Percentiles rank a stretch among this genome's conserved stretches.
Evolutionary conservation across 108 stramenopile genomes (phyloP).

Genomic region (Aurantiochytrium sp.): DNA sequence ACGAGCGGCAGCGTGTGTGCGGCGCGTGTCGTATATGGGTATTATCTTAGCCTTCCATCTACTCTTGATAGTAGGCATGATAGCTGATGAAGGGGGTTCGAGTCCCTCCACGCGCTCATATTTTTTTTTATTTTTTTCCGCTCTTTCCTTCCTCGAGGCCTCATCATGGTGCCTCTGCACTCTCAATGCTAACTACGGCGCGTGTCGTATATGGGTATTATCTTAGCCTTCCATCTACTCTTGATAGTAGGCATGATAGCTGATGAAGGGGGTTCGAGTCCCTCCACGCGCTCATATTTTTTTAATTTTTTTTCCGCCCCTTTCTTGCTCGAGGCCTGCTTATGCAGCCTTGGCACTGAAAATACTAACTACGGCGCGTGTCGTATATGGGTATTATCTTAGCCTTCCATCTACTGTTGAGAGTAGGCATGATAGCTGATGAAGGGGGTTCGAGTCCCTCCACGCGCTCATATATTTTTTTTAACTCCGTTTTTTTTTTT

Average conservation of each 20-base stretch:
- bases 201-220: neutral
- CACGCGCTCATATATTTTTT: neutral
- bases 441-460: constrained; percentile 8
- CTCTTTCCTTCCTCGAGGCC: neutral
- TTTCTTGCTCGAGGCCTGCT: neutral
- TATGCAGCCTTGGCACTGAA: neutral
- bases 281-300: neutral
- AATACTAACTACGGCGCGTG: neutral
- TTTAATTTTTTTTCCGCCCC: neutral
- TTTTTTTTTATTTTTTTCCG: neutral
- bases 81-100: neutral
- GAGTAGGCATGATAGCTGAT: neutral
- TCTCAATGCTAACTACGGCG: neutral
- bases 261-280: neutral
- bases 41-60: neutral
- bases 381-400: constrained; percentile 10
- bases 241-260: neutral
- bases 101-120: neutral
- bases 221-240: neutral
- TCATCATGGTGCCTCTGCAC: neutral
- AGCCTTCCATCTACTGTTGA: neutral
- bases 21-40: neutral
- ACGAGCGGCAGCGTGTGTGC: too few species aligned
- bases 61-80: neutral
- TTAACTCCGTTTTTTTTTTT: neutral